Base-by-base conservation (phyloP, 2,329 filamentous ascomycete species). In the Monilinia fructicola region DNA sequence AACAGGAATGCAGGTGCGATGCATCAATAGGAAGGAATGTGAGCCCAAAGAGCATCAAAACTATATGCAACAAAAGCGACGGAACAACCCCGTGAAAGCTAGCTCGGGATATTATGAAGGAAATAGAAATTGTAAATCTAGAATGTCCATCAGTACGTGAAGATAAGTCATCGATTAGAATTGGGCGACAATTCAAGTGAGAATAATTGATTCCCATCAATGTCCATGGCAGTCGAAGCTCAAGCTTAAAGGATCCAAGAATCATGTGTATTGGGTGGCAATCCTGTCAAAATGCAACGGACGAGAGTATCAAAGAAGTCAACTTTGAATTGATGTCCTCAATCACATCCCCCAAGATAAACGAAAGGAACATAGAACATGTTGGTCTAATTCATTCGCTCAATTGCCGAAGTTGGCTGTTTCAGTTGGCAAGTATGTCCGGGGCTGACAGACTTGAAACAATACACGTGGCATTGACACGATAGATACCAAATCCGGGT, bases 391-490 rank as follows among this genome's bases (percentile, higher is more conserved):
- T 18, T 54, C 48, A n/a, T 10, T 63, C 23, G 18, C 14, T 31
- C 46, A 63, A 54, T 54, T 40, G 11, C 48, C 60, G 35, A 54
- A n/a, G 18, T 23, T 54, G 18, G 18, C 35, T 46, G 42, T 59
- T 59, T 10, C 11, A 46, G 48, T 63, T 40, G 35, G 23, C n/a
- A n/a, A 54, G 35, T 28, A 21, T n/a, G 46, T 48, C 11, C 28
- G 11, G 11, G 26, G 42, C 28, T 23, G 26, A 16, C 3, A 48
- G 18, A 48, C 18, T 46, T 59, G 42, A 54, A 63, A 63, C 46
- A 31, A 63, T 63, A 52, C 35, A 63, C 60, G 60, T 63, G 60
- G 48, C 48, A 63, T 31, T 31, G 60, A 54, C 48, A 63, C 60
- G 16, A 63, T 40, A 52, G 60, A 31, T 38, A 28, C 28, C 21